Percentiles rank a stretch among this genome's conserved stretches.
Evolutionary conservation across 768 basidiomycete species (phyloP).

Genomic region (Lentinus brumalis): DNA sequence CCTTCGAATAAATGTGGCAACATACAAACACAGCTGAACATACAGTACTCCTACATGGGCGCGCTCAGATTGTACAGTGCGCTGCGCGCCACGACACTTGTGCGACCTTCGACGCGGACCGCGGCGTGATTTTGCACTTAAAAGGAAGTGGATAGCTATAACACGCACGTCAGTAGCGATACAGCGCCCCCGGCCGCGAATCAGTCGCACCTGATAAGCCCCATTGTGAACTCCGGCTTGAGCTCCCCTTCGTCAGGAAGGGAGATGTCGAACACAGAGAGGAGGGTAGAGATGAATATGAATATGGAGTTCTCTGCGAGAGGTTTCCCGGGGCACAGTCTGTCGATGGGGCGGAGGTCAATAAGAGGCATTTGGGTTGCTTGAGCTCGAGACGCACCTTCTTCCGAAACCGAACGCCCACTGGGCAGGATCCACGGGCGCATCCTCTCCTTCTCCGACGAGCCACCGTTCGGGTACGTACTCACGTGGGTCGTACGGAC

Average conservation of each 20-base stretch:
- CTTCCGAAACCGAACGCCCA: conserved; percentile 20
- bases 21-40: too few species aligned
- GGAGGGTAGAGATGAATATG: conserved; percentile 15
- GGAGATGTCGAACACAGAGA: conserved; percentile 14
- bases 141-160: conserved; percentile 9
- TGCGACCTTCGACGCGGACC: conserved; percentile 2
- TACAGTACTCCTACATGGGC: too few species aligned
- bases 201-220: conserved; percentile 9
- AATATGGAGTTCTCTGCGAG: conserved; percentile 20
- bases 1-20: too few species aligned
- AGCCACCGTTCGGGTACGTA: conserved; percentile 27
- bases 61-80: not conserved
- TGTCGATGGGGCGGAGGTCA: not conserved
- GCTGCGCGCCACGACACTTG: not conserved
- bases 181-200: not conserved
- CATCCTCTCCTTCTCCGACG: not conserved
- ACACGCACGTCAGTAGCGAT: not conserved
- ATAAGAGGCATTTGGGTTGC: too few species aligned
- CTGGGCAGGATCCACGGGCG: conserved; percentile 1
- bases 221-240: conserved; percentile 2
- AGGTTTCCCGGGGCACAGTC: conserved; percentile 18
- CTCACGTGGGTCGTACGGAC: conserved; percentile 13
- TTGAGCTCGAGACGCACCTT: conserved; percentile 1
- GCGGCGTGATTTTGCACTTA: conserved; percentile 12
- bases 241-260: conserved; percentile 2